A percentile compares a stretch with the other conserved stretches of the same genome.
These are phyloP conservation scores for Chrysochromulina parva DNA, from an alignment of 78 protist genomes.

Conservation along the genomic window DNA sequence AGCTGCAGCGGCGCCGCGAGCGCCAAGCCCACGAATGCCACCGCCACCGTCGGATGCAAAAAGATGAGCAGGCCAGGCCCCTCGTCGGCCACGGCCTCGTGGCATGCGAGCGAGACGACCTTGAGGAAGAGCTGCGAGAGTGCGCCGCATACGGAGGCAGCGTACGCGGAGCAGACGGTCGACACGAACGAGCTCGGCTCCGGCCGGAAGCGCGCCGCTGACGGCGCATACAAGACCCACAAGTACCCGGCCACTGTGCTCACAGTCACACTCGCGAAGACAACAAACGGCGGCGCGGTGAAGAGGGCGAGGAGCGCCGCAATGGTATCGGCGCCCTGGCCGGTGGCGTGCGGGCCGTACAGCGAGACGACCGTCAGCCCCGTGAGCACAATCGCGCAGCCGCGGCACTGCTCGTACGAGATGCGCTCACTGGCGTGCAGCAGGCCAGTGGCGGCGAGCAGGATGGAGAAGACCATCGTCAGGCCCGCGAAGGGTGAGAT, in stretches of 20 bases:
- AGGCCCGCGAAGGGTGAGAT: neutral
- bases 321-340: neutral
- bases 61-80: neutral
- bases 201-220: neutral
- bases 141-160: neutral
- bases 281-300: neutral
- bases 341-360: neutral
- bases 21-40: too few species aligned
- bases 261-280: neutral
- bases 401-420: too few species aligned
- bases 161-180: neutral
- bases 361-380: neutral
- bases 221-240: too few species aligned
- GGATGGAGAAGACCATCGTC: neutral
- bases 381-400: neutral
- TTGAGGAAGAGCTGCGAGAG: neutral
- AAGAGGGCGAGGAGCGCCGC: too few species aligned
- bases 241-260: neutral
- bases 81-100: neutral
- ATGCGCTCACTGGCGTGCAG: neutral
- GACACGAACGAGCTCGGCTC: neutral
- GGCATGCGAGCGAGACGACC: neutral
- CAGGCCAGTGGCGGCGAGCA: neutral
- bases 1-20: neutral
- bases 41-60: too few species aligned